Evolutionary conservation across 106 monocot genomes (phyloP), one percentile per base, ranked within the genome.

Genomic region (Phalaenopsis equestris): DNA sequence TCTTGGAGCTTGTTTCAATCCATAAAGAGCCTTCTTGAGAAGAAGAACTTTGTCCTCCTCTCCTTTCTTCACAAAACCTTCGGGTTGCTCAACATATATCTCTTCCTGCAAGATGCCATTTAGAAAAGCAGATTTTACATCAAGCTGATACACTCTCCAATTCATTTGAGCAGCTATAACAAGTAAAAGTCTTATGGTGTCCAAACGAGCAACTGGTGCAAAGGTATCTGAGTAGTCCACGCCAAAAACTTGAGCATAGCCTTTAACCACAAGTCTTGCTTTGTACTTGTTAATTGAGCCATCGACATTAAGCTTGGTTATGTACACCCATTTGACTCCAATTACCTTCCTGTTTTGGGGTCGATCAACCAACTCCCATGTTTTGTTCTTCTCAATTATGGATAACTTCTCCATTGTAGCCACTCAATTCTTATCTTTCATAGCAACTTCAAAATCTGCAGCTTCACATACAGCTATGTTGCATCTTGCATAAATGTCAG

Each of bases 11-110:
- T n/a, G n/a, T n/a, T n/a, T n/a, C n/a, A n/a, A n/a, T n/a, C n/a
- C n/a, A n/a, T n/a, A n/a, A n/a, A 78, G 56, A 78, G 56, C 78
- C 48, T 55, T 78, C 15, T 78, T 78, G 17, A 37, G 18, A 38
- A 56, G 21, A 57, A 17, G 55, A 11, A 78, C 78, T 6, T 57
- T 56, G 36, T 78, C 36, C 9, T n/a, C 36, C 2, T 68, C 37
- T 52, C 36, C 30, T 78, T 58, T 45, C 23, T 37, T 24, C 38
- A 56, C 56, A 57, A 38, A 55, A 17, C 56, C 55, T 78, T 78
- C 21, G 10, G 56, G 37, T 37, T 56, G 56, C 15, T 58, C 37
- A 55, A 78, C 15, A 78, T 56, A 78, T 36, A 78, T 57, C 14
- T 78, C 56, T 23, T 78, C 24, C 6, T 8, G 2, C 39, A 78